Evolutionary conservation across 192 early-diverging fungal genomes (phyloP).

Genomic region (Entrophospora sp.): DNA sequence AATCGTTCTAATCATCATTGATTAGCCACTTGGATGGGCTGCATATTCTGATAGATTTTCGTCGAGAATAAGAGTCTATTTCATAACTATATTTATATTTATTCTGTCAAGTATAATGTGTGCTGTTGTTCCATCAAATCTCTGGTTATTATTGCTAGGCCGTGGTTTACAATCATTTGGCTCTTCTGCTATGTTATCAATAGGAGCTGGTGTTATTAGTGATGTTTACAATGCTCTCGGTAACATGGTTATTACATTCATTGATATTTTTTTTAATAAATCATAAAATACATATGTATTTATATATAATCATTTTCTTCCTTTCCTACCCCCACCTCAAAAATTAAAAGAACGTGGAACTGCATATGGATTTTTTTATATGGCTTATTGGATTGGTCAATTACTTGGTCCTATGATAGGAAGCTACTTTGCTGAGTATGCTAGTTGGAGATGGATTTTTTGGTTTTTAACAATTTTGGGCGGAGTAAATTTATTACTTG

Average conservation of each 20-base stretch:
- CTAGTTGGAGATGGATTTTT: neutral
- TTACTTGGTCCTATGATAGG: slow-evolving; percentile 16
- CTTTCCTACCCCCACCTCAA: neutral
- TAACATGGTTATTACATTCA: too few species aligned
- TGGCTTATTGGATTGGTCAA: neutral
- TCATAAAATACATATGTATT: neutral
- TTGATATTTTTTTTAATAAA: neutral
- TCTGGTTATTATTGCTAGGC: neutral
- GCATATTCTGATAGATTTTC: neutral
- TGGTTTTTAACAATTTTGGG: neutral
- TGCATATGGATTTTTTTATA: slow-evolving; percentile 29
- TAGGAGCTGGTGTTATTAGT: slow-evolving; percentile 26
- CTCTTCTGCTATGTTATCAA: slow-evolving; percentile 19
- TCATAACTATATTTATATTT: neutral
- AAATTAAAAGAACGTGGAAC: slow-evolving; percentile 25
- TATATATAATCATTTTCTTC: neutral
- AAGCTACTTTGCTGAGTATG: neutral
- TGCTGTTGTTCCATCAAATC: neutral
- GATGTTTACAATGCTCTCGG: slow-evolving; percentile 16
- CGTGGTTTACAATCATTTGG: neutral
- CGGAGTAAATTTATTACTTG: neutral
- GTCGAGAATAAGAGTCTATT: neutral
- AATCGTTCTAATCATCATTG: too few species aligned
- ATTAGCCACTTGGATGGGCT: slow-evolving; percentile 1
- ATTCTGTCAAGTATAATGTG: neutral